phyloP scores from a whole-genome alignment of 768 basidiomycete genomes.

The Suillus alpinus region DNA sequence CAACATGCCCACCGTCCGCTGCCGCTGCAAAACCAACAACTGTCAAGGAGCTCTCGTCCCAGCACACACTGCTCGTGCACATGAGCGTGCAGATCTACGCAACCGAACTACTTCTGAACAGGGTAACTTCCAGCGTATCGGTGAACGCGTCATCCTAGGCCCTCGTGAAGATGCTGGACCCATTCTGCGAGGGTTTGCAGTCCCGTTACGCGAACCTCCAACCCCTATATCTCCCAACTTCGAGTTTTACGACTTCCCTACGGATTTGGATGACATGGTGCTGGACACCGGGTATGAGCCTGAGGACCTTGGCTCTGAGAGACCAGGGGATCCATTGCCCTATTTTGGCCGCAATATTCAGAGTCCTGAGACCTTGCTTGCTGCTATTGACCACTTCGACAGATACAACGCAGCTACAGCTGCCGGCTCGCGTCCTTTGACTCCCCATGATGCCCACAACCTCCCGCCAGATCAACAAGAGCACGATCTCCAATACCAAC shows the following conservation, averaged over 20 bases:
- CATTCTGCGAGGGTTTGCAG: not conserved
- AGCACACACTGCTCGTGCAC: not conserved
- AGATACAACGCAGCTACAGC: not conserved
- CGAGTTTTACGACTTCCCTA: not conserved
- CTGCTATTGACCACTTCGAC: conserved; percentile 4
- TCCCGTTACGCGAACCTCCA: too few relatives aligned
- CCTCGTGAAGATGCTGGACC: not conserved
- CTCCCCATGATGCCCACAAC: not conserved
- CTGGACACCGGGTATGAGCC: conserved; percentile 7
- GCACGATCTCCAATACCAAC: not conserved
- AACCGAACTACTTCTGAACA: not conserved
- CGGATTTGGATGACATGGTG: not conserved
- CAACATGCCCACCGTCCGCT: not conserved
- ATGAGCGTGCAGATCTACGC: conserved; percentile 1
- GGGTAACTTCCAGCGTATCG: not conserved
- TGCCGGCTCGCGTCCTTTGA: conserved; percentile 1
- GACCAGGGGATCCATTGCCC: conserved; percentile 6
- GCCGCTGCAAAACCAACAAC: not conserved
- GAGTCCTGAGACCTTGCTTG: conserved; percentile 3
- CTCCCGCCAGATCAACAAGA: conserved; percentile 4
- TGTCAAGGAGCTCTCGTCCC: conserved; percentile 5
- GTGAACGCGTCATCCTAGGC: not conserved
- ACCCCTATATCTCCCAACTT: not conserved
- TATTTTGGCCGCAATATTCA: conserved; percentile 9
- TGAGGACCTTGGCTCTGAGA: not conserved